Evolutionary conservation across 2,329 filamentous ascomycete species (phyloP), one percentile per base, ranked within the genome.

Genomic region (Venturia aucupariae): DNA sequence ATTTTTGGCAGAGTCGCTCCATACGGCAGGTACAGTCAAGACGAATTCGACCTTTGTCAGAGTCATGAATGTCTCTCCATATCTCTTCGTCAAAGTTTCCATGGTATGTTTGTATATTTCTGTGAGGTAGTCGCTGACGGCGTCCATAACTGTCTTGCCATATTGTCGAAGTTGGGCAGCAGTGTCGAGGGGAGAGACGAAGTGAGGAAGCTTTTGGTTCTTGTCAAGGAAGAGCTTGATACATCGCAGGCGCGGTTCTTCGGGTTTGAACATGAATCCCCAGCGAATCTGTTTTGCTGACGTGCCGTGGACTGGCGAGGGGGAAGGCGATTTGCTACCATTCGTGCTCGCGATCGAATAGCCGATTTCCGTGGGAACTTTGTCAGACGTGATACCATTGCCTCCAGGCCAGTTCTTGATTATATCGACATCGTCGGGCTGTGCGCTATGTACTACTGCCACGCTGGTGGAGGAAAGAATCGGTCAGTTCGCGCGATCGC

Each of bases 341-440:
- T 48, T 55, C 10, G 66, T 51, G 19, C 61, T 55, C 38, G 22
- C 38, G n/a, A n/a, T 48, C 17, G 59, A 51, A 68, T 88, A 87
- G 63, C 79, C 76, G 65, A 92, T 87, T 74, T 92, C 89, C 17
- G 89, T 91, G 1, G 90, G 89, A 1, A 92, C 89, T 79, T 93
- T 93, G 78, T 93, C 89, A 42, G 88, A 91, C n/a, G 90, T 92
- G 76, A 92, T 90, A 70, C 89, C 89, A 71, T 92, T 92, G 35
- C 88, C 88, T 32, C 90, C 90, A 0, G 90, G 89, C 90, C 90
- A 93, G 61, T 84, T 88, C 78, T 91, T 92, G 78, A 92, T 91
- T 70, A 92, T 90, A 72, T 92, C 88, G 65, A 92, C 81, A 73
- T 92, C 89, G 73, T 92, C 89, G 15, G 89, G 89, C 1, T 86